Base-by-base conservation (phyloP, 495 filamentous ascomycete species). In the Sabuloglossum arenarium region DNA sequence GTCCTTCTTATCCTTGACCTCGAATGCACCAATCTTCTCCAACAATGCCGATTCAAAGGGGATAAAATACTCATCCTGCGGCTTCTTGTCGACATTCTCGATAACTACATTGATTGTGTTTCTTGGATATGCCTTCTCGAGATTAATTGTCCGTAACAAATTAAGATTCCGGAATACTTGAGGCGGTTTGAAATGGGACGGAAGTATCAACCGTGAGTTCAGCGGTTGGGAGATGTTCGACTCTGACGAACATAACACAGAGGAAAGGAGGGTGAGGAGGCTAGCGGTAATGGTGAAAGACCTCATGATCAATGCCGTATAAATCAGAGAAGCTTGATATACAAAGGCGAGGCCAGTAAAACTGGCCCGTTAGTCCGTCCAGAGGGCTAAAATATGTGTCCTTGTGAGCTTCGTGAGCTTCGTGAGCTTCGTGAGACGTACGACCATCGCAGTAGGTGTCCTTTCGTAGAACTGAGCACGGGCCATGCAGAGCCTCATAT, bases 51-150 rank as follows among this genome's bases (percentile, higher is more conserved):
- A 32, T 19, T 55, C 32, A 27, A 59, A 59, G 21, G 57, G 53
- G 3, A 59, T 14, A 29, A n/a, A 59, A 39, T 52, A 59, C 42
- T 59, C 57, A 69, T 75, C 75, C 65, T 97, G 91, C 10, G 87
- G 76, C 53, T 80, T 69, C 37, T 75, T 79, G 63, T 77, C 76
- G 61, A 83, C 71, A 69, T 98, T 98, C 75, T 98, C 87, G 53
- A 97, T 81, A 28, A 94, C 74, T 9, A 94, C 85, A 71, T 97
- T 96, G 75, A 95, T 79, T 12, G 78, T 84, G 66, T 97, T 88
- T 61, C 86, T 83, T 23, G 79, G 79, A 63, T 90, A 97, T 58
- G 79, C 81, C 71, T 95, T 96, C 64, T 96, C 90, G 55, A 96
- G 68, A 63, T 94, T 95, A 61, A 88, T 81, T 56, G 84, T 82